Base-by-base conservation (phyloP, 345 rosid genomes). In the Lenwebbia sp. region DNA sequence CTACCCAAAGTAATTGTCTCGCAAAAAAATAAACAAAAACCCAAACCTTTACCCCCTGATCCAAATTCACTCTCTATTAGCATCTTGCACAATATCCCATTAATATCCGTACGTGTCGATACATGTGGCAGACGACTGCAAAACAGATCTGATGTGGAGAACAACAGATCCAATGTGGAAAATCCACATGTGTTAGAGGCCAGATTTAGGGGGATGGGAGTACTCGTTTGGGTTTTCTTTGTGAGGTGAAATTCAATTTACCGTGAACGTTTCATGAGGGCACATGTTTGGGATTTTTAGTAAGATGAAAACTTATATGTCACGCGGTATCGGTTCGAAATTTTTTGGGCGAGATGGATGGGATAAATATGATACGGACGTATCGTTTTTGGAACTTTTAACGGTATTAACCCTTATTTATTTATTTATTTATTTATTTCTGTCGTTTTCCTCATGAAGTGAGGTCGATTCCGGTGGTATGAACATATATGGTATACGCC, bases 41-140 rank as follows among this genome's bases (percentile, higher is more conserved):
- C 5, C 10, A 60, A 62, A 7, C 5, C 1, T 0, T 30, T 3
- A 7, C 3, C 23, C 6, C 3, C 3, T n/a, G 0, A 62, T 14
- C 1, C 1, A 65, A 70, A 33, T 33, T 70, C 47, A 19, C 25
- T 17, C 0, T 33, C 3, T 0, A 2, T 17, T 70, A 19, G 44
- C 78, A 70, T 33, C 47, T 33, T 2, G 3, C 12, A 4, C 13
- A 19, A 65, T 4, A 9, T 70, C 44, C 13, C 0, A 0, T 70
- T 70, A 70, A 5, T 19, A 21, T 21, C 0, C 1, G 8, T 3
- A 54, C 8, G 57, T 54, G 10, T 54, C 9, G 7, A 7, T 7
- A 19, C 57, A 7, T 25, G 1, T 54, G 57, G 10, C 21, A 3
- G 25, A 21, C 4, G 1, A 54, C 10, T 54, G 23, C 25, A 7